Base-by-base conservation (phyloP, 441 rosid species). In the Populus hybrid region DNA sequence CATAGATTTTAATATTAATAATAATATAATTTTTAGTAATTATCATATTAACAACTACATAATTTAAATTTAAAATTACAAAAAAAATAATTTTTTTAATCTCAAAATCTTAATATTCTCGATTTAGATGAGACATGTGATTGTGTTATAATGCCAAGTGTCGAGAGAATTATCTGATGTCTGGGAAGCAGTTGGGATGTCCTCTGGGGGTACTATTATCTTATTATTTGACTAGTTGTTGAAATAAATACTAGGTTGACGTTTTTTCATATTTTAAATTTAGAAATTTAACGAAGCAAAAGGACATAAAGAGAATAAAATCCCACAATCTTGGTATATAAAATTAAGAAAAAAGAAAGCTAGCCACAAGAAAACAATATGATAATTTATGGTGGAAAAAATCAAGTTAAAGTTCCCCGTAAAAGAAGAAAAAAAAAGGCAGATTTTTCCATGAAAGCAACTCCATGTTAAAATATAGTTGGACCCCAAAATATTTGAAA, bases 21-120 rank as follows among this genome's bases (percentile, higher is more conserved):
- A 34, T 5, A 0, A 5, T 34, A 0, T 32, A 32, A 4, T 4
- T 4, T 32, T 4, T 4, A 32, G 0, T 4, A 4, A 32, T 0
- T 32, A 32, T 4, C 1, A 4, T 32, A 32, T 32, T 32, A 30
- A 0, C 0, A 30, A 30, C 4, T 3, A 3, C 0, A 30, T 0
- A 3, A 30, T 30, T 30, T 0, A 3, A 30, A 30, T 30, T 0
- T 30, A 30, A 30, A 30, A 30, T 0, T 3, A 30, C 0, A 30
- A 30, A 3, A 30, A 28, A 24, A 24, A 28, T 0, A 28, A 28
- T 2, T 28, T 28, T 28, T 28, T 28, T 30, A 30, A 30, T 30
- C 32, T 2, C 30, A 28, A 28, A 2, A 2, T 2, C 3, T 28
- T 28, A 28, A 2, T 2, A 28, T 28, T 28, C 30, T 28, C 2